Evolutionary conservation across 2,329 filamentous ascomycete genomes (phyloP), one percentile per base, ranked within the genome.

Genomic region (Graphilbum sp.): DNA sequence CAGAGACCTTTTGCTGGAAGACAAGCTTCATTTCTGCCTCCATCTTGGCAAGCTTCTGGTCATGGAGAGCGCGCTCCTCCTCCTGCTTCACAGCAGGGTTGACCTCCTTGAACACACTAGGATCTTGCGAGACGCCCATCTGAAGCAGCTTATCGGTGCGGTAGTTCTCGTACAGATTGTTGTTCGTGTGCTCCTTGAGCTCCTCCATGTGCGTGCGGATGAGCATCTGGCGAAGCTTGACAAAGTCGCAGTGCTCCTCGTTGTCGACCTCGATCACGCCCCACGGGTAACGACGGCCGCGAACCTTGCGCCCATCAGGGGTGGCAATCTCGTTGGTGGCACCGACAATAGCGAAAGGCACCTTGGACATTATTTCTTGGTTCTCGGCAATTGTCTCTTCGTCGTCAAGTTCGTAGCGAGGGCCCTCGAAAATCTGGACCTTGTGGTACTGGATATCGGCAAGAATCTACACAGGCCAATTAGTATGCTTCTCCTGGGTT

Each of bases 11-110:
- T 61, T 98, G 90, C 62, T 96, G 90, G 85, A 98, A 98, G 50
- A 98, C 90, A 84, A 95, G 94, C 84, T 98, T 98, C 90, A 98
- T 98, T 64, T 98, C 90, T 55, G 86, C 78, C 64, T 98, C 90
- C 90, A 98, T 98, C 84, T 98, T 98, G 62, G 88, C 85, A 52
- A 98, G 84, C 72, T 98, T 98, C 72, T 95, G 87, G 67, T 98
- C 90, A 72, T 98, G 90, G 50, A 98, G 72, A 47, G 83, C 79
- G 54, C 90, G 85, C 71, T 98, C 90, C 67, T 98, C 90, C 62
- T 98, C 90, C 66, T 98, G 90, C 79, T 98, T 98, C 64, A 96
- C 90, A 34, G 90, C 88, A 46, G 90, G 90, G 75, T 98, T 98
- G 72, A 98, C 86, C 77, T 98, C 90, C 76, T 98, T 98, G 83